Conservation (phyloP, 148 eudicot genomes). For the Rhododendron kiyosumense region DNA sequence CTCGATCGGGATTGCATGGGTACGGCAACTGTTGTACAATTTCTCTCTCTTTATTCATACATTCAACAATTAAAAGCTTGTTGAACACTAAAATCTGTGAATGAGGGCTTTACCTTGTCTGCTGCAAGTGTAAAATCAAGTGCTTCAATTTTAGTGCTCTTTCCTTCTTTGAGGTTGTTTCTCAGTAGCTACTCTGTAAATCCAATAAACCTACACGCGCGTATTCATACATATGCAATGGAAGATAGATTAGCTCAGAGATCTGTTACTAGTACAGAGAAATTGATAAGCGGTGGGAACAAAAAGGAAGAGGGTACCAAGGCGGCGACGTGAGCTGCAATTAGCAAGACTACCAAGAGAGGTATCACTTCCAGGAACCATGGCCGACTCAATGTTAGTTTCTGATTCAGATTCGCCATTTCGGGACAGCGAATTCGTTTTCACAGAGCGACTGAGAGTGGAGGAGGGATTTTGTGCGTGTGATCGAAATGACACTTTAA, state of each 20-base stretch:
- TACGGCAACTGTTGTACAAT: too few species aligned
- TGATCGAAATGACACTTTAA: too few species aligned
- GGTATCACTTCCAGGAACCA: constrained; percentile 39
- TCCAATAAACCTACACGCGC: constrained; percentile 50
- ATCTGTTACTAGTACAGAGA: neutral
- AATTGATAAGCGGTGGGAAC: neutral
- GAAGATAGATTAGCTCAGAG: neutral
- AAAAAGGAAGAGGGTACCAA: constrained; percentile 17
- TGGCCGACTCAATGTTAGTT: constrained; percentile 16
- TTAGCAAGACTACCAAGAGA: constrained; percentile 32
- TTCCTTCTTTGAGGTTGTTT: constrained; percentile 48
- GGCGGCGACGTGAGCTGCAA: constrained; percentile 40
- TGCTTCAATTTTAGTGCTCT: constrained; percentile 28
- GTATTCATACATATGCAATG: neutral
- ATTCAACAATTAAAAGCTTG: too few species aligned
- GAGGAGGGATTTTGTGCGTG: neutral
- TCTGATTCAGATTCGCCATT: constrained; percentile 27
- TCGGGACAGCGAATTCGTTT: neutral
- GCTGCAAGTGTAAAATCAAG: constrained; percentile 10
- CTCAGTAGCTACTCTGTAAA: constrained; percentile 64
- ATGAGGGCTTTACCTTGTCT: constrained; percentile 4
- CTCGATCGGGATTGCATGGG: too few species aligned
- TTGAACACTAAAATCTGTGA: neutral
- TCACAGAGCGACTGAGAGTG: neutral
- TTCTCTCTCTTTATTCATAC: too few species aligned